Base-by-base conservation (phyloP, 2,329 filamentous ascomycete genomes). In the Penicillium sp. region DNA sequence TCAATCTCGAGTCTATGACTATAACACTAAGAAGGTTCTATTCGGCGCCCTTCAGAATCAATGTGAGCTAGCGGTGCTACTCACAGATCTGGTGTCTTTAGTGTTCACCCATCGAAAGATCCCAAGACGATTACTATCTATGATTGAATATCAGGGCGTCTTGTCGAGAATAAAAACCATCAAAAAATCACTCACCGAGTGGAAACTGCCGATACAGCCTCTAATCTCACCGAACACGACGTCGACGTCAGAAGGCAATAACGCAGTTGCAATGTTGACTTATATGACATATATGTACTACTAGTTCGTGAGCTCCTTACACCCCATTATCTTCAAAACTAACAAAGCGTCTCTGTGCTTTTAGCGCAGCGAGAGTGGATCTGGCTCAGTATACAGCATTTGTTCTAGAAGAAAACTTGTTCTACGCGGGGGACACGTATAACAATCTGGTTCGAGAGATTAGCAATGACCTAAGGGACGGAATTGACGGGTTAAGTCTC, bases 241-340 rank as follows among this genome's bases (percentile, higher is more conserved):
- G 2, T 14, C 22, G 18, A 22, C 5, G 9, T 34, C 38, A 2
- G 20, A 39, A 13, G 68, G 72, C 24, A 72, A 78, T 53, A 74
- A 79, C 53, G 78, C 77, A 0, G 71, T 78, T 11, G 74, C 77
- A 10, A 53, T 79, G 35, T 79, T 79, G 63, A 78, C 76, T 5
- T 79, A 79, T 39, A 62, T 81, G 60, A 78, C 81, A 63, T 80
- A 78, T 57, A 81, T 82, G 75, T 80, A 80, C 54, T 82, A 81
- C 58, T 73, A 81, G 78, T 82, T 69, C 61, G 78, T 68, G 1
- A 35, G 44, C 16, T 24, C 5, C 35, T 37, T 32, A 0, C n/a
- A 5, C 3, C 18, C 18, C 2, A 29, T 4, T n/a, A 9, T 1
- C 9, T 24, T n/a, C 16, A 16, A 10, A 11, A 7, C 31, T 42